phyloP scores from a whole-genome alignment of 2,329 filamentous ascomycete species.

The Neofusicoccum parvum region DNA sequence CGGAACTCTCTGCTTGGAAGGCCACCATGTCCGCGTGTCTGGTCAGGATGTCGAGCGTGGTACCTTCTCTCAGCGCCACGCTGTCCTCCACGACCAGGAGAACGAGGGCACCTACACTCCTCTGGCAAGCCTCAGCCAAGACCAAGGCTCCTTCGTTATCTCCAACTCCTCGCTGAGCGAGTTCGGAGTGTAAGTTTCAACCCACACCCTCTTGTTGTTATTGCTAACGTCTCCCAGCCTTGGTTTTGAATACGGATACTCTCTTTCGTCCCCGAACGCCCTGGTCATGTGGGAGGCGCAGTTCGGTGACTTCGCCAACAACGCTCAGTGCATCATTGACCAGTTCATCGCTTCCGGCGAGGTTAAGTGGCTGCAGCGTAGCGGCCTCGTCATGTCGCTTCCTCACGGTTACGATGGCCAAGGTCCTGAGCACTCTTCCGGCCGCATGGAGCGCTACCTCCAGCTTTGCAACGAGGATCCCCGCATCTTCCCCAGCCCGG shows the following conservation, averaged over 20 bases:
- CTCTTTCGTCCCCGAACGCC: constrained; percentile 91
- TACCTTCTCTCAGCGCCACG: constrained; percentile 97
- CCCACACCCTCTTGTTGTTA: background rate
- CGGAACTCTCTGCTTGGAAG: constrained; percentile 85
- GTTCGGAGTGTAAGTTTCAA: constrained; percentile 61
- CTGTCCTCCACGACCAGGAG: constrained; percentile 97
- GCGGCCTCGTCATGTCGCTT: constrained; percentile 91
- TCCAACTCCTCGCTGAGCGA: constrained; percentile 88
- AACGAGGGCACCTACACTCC: constrained; percentile 91
- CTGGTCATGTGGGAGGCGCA: constrained; percentile 99
- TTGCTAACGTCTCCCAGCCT: constrained; percentile 57
- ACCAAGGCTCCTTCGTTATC: constrained; percentile 95
- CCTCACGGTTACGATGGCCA: constrained; percentile 98
- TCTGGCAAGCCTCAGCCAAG: constrained; percentile 82
- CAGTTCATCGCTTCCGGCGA: constrained; percentile 98
- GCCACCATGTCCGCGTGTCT: constrained; percentile 95
- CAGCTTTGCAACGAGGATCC: constrained; percentile 98
- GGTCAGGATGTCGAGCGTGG: constrained; percentile 99
- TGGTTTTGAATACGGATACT: constrained; percentile 99
- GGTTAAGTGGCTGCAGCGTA: constrained; percentile 98
- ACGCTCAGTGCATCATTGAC: constrained; percentile 97
- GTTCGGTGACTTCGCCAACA: constrained; percentile 99
- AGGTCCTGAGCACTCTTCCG: constrained; percentile 97
- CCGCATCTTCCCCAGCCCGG: constrained; percentile 81
- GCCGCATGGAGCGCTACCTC: constrained; percentile 93